A percentile compares a stretch with the other conserved stretches of the same genome.
Evolutionary conservation across 2,329 filamentous ascomycete genomes (phyloP).

Genomic region (Aspergillus sp.): DNA sequence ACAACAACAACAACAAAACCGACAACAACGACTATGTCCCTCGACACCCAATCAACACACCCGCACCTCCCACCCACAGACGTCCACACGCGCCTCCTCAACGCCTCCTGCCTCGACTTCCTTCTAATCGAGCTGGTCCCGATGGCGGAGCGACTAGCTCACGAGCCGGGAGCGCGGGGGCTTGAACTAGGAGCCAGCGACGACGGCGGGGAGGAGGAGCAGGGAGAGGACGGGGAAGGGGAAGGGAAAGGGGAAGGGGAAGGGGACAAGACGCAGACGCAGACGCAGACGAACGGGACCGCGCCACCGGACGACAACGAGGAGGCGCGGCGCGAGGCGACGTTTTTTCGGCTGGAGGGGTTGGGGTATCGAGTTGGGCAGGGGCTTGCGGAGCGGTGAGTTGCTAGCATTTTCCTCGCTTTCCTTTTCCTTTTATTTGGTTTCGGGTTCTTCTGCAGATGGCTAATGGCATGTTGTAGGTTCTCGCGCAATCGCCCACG

Average conservation of each 20-base stretch:
- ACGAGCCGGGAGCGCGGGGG: conserved; percentile 52
- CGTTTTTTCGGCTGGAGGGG: conserved; percentile 73
- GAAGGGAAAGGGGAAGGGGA: too few species aligned
- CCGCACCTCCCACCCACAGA: conserved; percentile 56
- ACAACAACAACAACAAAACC: conserved; percentile 1
- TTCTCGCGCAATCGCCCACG: conserved; percentile 60
- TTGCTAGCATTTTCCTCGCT: neutral
- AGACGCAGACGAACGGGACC: too few species aligned
- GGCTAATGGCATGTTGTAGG: conserved; percentile 12
- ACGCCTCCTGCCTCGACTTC: conserved; percentile 81
- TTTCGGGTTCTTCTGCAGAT: neutral
- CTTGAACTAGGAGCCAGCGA: too few species aligned
- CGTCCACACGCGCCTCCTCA: conserved; percentile 65
- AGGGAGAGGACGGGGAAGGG: too few species aligned
- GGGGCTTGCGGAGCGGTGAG: conserved; percentile 77
- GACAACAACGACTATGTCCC: conserved; percentile 55
- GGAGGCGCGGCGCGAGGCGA: conserved; percentile 71
- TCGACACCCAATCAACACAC: conserved; percentile 59
- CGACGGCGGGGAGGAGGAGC: too few species aligned
- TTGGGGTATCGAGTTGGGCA: conserved; percentile 87
- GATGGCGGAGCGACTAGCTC: conserved; percentile 76
- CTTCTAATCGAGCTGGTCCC: conserved; percentile 95
- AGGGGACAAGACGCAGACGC: neutral
- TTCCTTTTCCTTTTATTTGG: neutral
- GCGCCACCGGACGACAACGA: conserved; percentile 50